Percentiles rank a stretch among this genome's conserved stretches.
These are phyloP conservation scores for Arthrobotrys sphaeroides DNA, from an alignment of 2,329 filamentous ascomycete species.

Conservation along the genomic window DNA sequence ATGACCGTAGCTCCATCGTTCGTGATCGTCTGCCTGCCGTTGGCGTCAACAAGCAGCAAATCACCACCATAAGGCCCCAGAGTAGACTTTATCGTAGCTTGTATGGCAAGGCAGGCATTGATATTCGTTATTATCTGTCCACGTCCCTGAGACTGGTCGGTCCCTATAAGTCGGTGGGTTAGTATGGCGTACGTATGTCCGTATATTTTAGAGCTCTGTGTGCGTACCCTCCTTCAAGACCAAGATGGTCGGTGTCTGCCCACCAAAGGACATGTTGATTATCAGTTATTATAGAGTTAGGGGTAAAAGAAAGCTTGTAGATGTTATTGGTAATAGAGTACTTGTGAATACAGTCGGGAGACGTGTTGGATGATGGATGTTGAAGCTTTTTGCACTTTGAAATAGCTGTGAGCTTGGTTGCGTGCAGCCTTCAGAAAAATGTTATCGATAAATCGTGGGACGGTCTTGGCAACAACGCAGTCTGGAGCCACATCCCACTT, in stretches of 20 bases:
- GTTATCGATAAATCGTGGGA: conserved; percentile 52
- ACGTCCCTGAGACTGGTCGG: conserved; percentile 95
- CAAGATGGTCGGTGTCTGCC: conserved; percentile 96
- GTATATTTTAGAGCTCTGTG: neutral
- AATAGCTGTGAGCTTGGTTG: conserved; percentile 23
- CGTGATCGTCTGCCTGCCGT: conserved; percentile 96
- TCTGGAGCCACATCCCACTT: conserved; percentile 46
- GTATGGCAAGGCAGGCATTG: conserved; percentile 95
- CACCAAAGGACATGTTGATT: conserved; percentile 86
- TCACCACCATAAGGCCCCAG: conserved; percentile 97
- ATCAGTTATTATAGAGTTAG: neutral
- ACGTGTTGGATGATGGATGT: neutral
- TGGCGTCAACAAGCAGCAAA: conserved; percentile 91
- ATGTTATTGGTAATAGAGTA: neutral
- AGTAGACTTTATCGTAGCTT: conserved; percentile 93
- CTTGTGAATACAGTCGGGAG: neutral
- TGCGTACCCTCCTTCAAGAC: conserved; percentile 94
- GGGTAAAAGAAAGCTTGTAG: neutral
- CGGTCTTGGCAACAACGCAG: conserved; percentile 44
- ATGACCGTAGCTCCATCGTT: conserved; percentile 99
- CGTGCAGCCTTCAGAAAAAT: conserved; percentile 48
- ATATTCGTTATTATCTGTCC: conserved; percentile 98
- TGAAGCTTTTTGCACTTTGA: conserved; percentile 52
- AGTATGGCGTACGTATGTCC: conserved; percentile 9
- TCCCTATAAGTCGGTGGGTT: conserved; percentile 69